Evolutionary conservation across 352 stramenopile genomes (phyloP), one percentile per base, ranked within the genome.

Genomic region (Globisporangium heterothallicum): DNA sequence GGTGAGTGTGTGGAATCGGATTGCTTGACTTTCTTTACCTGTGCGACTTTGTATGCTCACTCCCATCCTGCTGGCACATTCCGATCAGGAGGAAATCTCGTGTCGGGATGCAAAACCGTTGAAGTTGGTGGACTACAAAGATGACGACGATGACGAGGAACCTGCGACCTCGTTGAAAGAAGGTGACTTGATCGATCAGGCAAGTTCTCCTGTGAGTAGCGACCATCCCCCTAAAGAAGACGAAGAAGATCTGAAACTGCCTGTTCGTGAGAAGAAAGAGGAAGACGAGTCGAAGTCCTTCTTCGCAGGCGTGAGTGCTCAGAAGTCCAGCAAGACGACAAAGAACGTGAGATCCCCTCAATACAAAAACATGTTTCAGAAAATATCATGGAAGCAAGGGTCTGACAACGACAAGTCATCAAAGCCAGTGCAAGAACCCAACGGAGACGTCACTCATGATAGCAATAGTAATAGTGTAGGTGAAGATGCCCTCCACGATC

Each of bases 361-460:
- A 38, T 74, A 79, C 43, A 91, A 91, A 61, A 83, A 64, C 54
- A 81, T 91, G 63, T 88, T 91, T 52, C 66, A 87, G 64, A 82
- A 84, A 43, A 87, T 88, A 44, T 82, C 79, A 21, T 87, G 77
- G 78, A 84, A 85, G 35, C 62, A 70, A 7, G 41, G 43, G 32
- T 44, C 47, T 16, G 49, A 30, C 21, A 54, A 44, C 26, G 58
- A 66, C 42, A 52, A 49, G 35, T 60, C 64, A 13, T 30, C 55
- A 19, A 62, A 59, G 25, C 53, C n/a, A 45, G 53, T 30, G 46
- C 63, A 62, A 36, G 47, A 47, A 36, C 18, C 30, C 13, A 58
- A 44, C 34, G 34, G 30, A 4, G 24, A 52, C 48, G 18, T 12
- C 24, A 56, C 34, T 21, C 25, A 43, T 8, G 54, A 56, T 18